phyloP scores from a whole-genome alignment of 2,329 filamentous ascomycete genomes.

The Cryphonectria carpinicola region DNA sequence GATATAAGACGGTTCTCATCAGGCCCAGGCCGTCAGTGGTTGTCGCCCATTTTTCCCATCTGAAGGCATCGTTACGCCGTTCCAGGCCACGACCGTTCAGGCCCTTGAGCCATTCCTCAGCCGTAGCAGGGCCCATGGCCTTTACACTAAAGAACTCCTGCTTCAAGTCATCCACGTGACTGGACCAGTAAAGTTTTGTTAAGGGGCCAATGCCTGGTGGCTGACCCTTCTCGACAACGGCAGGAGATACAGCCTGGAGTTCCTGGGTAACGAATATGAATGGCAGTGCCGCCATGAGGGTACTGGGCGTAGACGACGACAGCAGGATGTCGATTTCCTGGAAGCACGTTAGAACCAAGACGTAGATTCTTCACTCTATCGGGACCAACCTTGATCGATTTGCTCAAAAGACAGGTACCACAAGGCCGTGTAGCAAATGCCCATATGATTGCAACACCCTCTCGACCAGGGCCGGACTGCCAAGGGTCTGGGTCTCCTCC shows the following conservation, averaged over 20 bases:
- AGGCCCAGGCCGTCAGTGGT: conserved; percentile 45
- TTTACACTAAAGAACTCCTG: conserved; percentile 66
- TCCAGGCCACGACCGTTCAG: conserved; percentile 66
- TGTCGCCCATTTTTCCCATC: conserved; percentile 76
- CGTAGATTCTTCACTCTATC: conserved; percentile 3
- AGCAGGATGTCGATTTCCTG: conserved; percentile 74
- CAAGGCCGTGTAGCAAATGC: conserved; percentile 71
- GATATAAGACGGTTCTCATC: conserved; percentile 41
- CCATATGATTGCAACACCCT: conserved; percentile 69
- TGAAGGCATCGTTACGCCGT: conserved; percentile 61
- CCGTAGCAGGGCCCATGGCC: conserved; percentile 67
- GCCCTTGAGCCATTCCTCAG: conserved; percentile 81
- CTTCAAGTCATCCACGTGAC: conserved; percentile 65
- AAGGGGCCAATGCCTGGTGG: conserved; percentile 53
- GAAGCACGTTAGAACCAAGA: conserved; percentile 31
- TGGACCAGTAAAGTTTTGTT: conserved; percentile 67
- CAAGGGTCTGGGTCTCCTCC: conserved; percentile 46
- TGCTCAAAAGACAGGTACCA: conserved; percentile 63
- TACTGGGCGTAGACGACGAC: conserved; percentile 61
- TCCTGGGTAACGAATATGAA: conserved; percentile 68
- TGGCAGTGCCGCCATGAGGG: conserved; percentile 69
- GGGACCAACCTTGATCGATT: conserved; percentile 64
- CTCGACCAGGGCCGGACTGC: conserved; percentile 64
- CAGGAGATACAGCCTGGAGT: conserved; percentile 61
- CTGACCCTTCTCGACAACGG: conserved; percentile 56